A percentile compares a stretch with the other conserved stretches of the same genome.
Evolutionary conservation across 768 basidiomycete genomes (phyloP).

Genomic region (Sistotremastrum suecicum): DNA sequence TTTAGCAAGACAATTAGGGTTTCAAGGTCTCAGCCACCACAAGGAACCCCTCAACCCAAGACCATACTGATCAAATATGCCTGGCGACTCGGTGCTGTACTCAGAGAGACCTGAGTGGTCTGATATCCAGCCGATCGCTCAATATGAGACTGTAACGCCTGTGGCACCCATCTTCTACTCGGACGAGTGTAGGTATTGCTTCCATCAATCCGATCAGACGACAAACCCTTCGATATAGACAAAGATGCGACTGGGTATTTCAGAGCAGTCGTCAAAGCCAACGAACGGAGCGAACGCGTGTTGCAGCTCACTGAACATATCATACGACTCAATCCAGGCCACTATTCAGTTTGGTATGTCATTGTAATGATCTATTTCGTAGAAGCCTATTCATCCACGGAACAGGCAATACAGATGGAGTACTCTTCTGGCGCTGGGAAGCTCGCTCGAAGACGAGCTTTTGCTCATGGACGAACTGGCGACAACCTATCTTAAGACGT

Average conservation of each 20-base stretch:
- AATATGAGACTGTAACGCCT: constrained; percentile 66
- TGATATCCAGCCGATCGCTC: constrained; percentile 66
- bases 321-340: constrained; percentile 86
- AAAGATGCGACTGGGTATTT: constrained; percentile 90
- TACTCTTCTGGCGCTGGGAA: constrained; percentile 55
- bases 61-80: no score
- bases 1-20: no score
- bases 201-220: background rate
- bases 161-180: constrained; percentile 90
- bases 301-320: constrained; percentile 80
- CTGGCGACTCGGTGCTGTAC: constrained; percentile 23
- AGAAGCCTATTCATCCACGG: background rate
- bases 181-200: constrained; percentile 54
- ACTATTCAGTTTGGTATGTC: constrained; percentile 89
- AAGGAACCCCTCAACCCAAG: no score
- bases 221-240: constrained; percentile 33
- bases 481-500: constrained; percentile 75
- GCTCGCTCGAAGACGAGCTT: constrained; percentile 65
- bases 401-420: constrained; percentile 90
- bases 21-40: no score
- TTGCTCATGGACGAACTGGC: constrained; percentile 80
- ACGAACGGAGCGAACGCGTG: constrained; percentile 70
- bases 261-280: constrained; percentile 61
- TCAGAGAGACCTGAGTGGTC: constrained; percentile 59
- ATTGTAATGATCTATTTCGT: background rate